Evolutionary conservation across 768 basidiomycete species (phyloP), one percentile per base, ranked within the genome.

Genomic region (Calocybe cyanea): DNA sequence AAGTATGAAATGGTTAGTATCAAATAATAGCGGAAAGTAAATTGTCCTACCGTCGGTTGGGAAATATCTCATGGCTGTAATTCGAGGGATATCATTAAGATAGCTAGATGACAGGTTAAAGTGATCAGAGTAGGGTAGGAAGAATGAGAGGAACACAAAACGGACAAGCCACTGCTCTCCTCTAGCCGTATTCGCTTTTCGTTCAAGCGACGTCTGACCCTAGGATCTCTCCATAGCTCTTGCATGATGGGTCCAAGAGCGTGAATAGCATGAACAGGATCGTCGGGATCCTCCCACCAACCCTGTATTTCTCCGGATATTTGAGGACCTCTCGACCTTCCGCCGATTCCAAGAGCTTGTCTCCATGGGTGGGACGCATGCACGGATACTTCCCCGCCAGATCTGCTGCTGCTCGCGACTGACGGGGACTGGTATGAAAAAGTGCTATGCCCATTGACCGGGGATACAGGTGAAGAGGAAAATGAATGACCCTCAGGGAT

Each of bases 151-250:
- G 11, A n/a, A n/a, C n/a, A n/a, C 32, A 39, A 24, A 19, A 71
- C 86, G 69, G 59, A 92, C 88, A 92, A 91, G 39, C 89, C 89
- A 50, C 87, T 84, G 63, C 82, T 87, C 62, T 91, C 88, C 65
- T 91, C 86, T 44, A 90, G 54, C 57, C 88, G 72, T 41, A 90
- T 58, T 19, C 75, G 71, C 60, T 76, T 80, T 67, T 87, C 84
- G 21, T 73, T 70, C 43, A 92, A 67, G 43, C 78, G 71, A 57
- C 75, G 71, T 54, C 72, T 72, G 46, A 92, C 87, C 48, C 68
- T 73, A n/a, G 70, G 58, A 63, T 92, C 87, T 56, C 73, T 72
- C 90, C 89, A 92, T 38, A 92, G 72, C 48, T 85, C 78, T 51
- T 72, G 55, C 81, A 92, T 92, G 36, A 73, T 71, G 46, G 75